Conservation (phyloP, 1,284 basidiomycete genomes). For the Trichosporon sp. region DNA sequence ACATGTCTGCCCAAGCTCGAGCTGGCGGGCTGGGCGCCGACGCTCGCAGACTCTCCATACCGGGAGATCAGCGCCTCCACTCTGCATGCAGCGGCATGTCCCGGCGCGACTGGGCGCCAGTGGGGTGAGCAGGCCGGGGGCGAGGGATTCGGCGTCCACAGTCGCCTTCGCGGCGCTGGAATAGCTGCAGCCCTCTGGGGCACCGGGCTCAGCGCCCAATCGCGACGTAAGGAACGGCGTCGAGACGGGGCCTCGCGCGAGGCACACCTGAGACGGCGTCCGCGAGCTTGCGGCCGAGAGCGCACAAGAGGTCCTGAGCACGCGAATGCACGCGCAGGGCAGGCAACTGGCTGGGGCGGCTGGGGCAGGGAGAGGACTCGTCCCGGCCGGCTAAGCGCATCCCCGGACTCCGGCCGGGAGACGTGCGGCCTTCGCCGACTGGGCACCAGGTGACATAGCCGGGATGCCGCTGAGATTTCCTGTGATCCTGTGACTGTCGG, state of each 20-base stretch:
- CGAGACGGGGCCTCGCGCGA: neutral
- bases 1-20: neutral
- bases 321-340: neutral
- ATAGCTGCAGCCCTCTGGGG: neutral
- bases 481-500: neutral
- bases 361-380: neutral
- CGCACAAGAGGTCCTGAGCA: neutral
- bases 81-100: neutral
- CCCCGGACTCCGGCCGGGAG: neutral
- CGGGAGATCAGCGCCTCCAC: neutral
- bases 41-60: neutral
- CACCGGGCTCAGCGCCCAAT: neutral
- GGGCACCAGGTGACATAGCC: neutral
- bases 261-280: neutral
- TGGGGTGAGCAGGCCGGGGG: neutral
- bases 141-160: neutral
- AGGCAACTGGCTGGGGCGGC: neutral
- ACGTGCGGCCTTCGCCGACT: neutral
- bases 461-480: neutral
- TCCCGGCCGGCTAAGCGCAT: neutral
- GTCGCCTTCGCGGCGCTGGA: neutral
- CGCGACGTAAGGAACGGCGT: neutral
- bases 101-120: neutral
- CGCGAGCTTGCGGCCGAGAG: neutral
- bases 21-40: neutral